These are phyloP conservation scores for Tylopilus intermedius DNA, from an alignment of 768 basidiomycete genomes.

Conservation along the genomic window DNA sequence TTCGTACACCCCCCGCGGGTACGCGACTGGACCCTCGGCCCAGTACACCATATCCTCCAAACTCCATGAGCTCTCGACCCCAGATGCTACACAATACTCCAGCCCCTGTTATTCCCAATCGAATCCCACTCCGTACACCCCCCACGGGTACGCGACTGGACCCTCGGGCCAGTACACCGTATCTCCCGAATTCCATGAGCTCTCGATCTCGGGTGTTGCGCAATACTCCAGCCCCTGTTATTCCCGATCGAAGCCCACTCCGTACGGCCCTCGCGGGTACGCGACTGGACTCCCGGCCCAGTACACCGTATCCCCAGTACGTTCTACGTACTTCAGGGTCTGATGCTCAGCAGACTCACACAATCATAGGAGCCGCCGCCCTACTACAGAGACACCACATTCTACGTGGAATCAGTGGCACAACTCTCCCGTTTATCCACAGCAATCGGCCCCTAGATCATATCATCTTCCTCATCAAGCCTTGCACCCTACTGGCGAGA, in stretches of 20 bases:
- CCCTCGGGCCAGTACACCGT: slow-evolving; percentile 4
- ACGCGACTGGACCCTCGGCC: slow-evolving; percentile 10
- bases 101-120: slow-evolving; percentile 15
- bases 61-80: not conserved
- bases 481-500: not conserved
- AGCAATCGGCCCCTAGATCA: slow-evolving; percentile 26
- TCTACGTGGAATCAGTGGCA: slow-evolving; percentile 5
- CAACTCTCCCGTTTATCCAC: slow-evolving; percentile 6
- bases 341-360: not conserved
- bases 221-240: slow-evolving; percentile 22
- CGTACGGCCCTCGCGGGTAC: slow-evolving; percentile 1
- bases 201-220: not conserved
- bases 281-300: slow-evolving; percentile 9
- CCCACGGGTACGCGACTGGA: slow-evolving; percentile 3
- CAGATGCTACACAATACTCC: slow-evolving; percentile 14
- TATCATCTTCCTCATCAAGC: slow-evolving; percentile 25
- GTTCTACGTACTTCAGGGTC: not conserved
- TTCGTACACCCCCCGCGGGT: slow-evolving; percentile 2
- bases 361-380: not conserved
- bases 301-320: slow-evolving; percentile 9
- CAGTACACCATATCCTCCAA: too few species aligned
- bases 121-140: slow-evolving; percentile 8
- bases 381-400: slow-evolving; percentile 12
- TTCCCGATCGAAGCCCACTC: slow-evolving; percentile 9
- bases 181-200: not conserved